These are phyloP conservation scores for Amniculicola lignicola DNA, from an alignment of 495 filamentous ascomycete genomes.

Conservation along the genomic window DNA sequence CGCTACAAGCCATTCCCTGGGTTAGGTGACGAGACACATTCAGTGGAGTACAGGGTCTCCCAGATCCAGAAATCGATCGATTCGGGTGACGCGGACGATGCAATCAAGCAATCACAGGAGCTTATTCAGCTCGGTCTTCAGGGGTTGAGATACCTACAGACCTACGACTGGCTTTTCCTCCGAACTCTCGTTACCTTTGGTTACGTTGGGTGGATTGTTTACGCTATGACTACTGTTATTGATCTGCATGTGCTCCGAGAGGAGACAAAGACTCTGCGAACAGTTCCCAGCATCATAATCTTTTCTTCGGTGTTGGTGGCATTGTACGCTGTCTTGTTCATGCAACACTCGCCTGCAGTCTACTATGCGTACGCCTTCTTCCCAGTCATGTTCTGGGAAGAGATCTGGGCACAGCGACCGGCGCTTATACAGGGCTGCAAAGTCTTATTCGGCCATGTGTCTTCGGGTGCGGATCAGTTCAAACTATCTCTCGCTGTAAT, in stretches of 20 bases:
- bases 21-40: constrained; percentile 58
- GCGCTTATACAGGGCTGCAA: constrained; percentile 65
- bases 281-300: constrained; percentile 54
- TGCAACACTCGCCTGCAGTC: constrained; percentile 74
- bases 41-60: constrained; percentile 64
- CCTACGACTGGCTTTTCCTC: constrained; percentile 97
- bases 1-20: constrained; percentile 69
- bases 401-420: constrained; percentile 76
- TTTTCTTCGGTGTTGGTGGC: constrained; percentile 74
- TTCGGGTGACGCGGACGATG: constrained; percentile 61
- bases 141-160: constrained; percentile 91
- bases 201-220: constrained; percentile 95
- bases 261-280: constrained; percentile 62
- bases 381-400: constrained; percentile 94
- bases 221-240: constrained; percentile 86
- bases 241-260: constrained; percentile 85
- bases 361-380: constrained; percentile 95
- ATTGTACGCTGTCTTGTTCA: constrained; percentile 72
- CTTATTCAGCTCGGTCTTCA: constrained; percentile 74
- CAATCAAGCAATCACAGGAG: constrained; percentile 70
- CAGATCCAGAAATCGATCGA: constrained; percentile 67
- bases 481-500: constrained; percentile 60
- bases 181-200: constrained; percentile 88
- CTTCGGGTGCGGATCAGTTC: constrained; percentile 52
- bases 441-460: constrained; percentile 65